Conservation (phyloP, 306 rosid species). For the Sesbania bispinosa region DNA sequence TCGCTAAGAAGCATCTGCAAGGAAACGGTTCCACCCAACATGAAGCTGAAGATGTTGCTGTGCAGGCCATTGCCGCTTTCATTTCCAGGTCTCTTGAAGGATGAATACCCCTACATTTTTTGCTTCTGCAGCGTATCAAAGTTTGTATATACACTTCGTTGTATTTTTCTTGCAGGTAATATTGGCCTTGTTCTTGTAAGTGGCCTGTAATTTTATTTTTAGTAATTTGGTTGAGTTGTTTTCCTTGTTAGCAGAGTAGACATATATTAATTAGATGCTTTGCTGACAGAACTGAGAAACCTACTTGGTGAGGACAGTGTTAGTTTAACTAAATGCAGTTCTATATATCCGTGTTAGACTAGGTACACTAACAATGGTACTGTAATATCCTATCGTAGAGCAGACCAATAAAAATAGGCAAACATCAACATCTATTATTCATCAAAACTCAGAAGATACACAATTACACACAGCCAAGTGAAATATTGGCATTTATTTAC, state of each 20-base stretch:
- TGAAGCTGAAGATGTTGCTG: slow-evolving; percentile 64
- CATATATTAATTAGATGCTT: background rate
- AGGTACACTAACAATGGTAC: background rate
- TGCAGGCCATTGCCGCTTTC: slow-evolving; percentile 57
- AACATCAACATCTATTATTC: slow-evolving; percentile 20
- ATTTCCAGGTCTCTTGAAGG: slow-evolving; percentile 40
- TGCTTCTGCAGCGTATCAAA: slow-evolving; percentile 7
- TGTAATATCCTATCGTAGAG: background rate
- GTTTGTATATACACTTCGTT: slow-evolving; percentile 25
- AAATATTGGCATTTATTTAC: slow-evolving; percentile 28
- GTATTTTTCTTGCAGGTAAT: background rate
- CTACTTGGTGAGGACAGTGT: background rate
- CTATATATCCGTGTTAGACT: background rate
- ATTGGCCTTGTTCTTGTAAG: background rate
- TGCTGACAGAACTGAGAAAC: slow-evolving; percentile 10
- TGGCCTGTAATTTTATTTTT: slow-evolving; percentile 1
- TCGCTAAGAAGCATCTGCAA: slow-evolving; percentile 82
- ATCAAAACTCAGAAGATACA: too few relatives aligned
- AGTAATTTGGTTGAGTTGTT: background rate
- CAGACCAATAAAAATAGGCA: background rate
- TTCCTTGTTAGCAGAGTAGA: slow-evolving; percentile 3
- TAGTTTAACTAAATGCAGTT: slow-evolving; percentile 19
- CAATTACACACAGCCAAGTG: slow-evolving; percentile 28
- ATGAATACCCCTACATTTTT: background rate
- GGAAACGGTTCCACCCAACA: slow-evolving; percentile 54